Evolutionary conservation across 2,329 filamentous ascomycete genomes (phyloP).

Genomic region (Phaeosphaeriaceae sp.): DNA sequence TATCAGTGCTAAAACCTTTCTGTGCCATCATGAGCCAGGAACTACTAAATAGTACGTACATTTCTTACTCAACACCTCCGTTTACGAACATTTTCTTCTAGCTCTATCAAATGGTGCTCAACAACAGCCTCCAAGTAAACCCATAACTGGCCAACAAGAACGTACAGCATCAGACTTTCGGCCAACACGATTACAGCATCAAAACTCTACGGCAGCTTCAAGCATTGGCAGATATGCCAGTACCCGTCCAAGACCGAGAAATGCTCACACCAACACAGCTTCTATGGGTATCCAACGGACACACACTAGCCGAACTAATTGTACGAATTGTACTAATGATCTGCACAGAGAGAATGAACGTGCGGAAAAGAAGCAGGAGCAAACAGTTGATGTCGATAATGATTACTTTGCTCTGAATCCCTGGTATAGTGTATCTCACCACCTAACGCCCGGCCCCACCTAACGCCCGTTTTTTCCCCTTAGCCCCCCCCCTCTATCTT

Average conservation of each 20-base stretch:
- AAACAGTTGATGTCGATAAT: constrained; percentile 53
- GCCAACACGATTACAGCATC: constrained; percentile 16
- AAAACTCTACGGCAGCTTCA: constrained; percentile 14
- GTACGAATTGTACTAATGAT: constrained; percentile 17
- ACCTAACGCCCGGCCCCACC: too few species aligned
- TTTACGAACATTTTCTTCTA: constrained; percentile 1
- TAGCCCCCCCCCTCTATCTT: too few species aligned
- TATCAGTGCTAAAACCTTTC: too few species aligned
- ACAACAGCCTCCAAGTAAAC: constrained; percentile 5
- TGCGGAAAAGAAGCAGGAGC: constrained; percentile 35
- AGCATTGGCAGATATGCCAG: constrained; percentile 27
- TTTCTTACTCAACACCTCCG: neutral
- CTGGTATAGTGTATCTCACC: too few species aligned
- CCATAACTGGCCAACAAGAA: constrained; percentile 8
- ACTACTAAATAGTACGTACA: too few species aligned
- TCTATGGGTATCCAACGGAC: constrained; percentile 16
- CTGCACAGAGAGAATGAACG: constrained; percentile 18
- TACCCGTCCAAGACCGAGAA: constrained; percentile 9
- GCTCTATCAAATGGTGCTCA: constrained; percentile 1
- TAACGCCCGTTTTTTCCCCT: too few species aligned
- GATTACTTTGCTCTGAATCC: constrained; percentile 62
- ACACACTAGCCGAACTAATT: constrained; percentile 15
- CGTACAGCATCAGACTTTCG: constrained; percentile 12
- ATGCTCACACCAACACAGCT: constrained; percentile 12
- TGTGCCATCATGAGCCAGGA: too few species aligned